Evolutionary conservation across 768 basidiomycete genomes (phyloP).

Genomic region (Ramaria rubella): DNA sequence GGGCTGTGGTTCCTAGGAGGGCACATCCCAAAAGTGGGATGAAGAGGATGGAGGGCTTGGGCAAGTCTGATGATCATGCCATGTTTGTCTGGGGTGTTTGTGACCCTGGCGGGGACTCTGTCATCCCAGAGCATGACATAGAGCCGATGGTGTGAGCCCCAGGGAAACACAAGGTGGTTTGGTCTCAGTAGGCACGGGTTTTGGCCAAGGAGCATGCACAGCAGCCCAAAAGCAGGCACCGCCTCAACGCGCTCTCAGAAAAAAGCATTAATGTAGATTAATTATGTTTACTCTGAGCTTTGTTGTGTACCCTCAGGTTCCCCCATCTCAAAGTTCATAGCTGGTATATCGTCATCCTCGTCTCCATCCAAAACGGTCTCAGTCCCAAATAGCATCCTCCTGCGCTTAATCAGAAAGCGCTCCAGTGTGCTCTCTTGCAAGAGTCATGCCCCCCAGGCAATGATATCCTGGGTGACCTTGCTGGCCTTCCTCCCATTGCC

Average conservation of each 20-base stretch:
- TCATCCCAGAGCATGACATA: not conserved
- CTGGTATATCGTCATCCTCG: not conserved
- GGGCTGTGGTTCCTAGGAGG: too few relatives aligned
- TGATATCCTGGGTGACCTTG: not conserved
- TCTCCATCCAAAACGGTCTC: not conserved
- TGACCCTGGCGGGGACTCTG: too few relatives aligned
- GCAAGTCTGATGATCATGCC: too few relatives aligned
- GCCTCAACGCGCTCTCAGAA: not conserved
- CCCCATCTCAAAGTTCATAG: too few relatives aligned
- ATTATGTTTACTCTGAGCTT: not conserved
- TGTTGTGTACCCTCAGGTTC: not conserved
- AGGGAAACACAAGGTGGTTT: too few relatives aligned
- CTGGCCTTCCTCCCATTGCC: not conserved
- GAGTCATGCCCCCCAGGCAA: not conserved
- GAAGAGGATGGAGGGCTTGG: too few relatives aligned
- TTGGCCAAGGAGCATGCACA: not conserved
- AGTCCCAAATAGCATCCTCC: not conserved
- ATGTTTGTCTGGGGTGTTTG: too few relatives aligned
- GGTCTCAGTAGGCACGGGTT: too few relatives aligned
- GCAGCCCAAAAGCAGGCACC: not conserved
- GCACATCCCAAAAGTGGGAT: too few relatives aligned
- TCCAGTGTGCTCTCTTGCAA: not conserved
- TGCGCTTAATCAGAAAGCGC: not conserved
- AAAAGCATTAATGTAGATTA: not conserved
- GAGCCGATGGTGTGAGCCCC: too few relatives aligned